Conservation (phyloP, 1,284 basidiomycete genomes). For the Microbotryomycetes sp. region DNA sequence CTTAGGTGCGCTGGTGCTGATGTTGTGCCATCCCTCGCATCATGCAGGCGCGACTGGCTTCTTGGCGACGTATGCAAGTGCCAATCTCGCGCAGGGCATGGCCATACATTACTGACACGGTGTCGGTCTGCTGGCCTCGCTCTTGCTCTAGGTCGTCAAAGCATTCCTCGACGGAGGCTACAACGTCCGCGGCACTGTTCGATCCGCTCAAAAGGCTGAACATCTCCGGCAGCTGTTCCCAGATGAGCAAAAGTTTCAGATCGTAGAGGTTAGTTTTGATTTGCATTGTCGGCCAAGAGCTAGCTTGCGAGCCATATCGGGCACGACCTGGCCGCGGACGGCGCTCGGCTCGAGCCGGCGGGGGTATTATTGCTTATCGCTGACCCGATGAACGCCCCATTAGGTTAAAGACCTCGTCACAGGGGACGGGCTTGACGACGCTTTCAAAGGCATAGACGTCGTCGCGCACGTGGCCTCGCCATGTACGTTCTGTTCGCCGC, state of each 20-base stretch:
- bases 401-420: slow-evolving; percentile 39
- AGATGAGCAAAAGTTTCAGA: slow-evolving; percentile 8
- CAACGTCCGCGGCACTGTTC: slow-evolving; percentile 29
- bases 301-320: no score
- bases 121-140: not conserved
- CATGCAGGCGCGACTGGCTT: slow-evolving; percentile 22
- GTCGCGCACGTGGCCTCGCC: slow-evolving; percentile 33
- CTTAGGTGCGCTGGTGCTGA: not conserved
- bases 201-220: slow-evolving; percentile 11
- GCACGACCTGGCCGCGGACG: no score
- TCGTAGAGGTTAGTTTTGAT: slow-evolving; percentile 19
- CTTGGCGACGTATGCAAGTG: slow-evolving; percentile 22
- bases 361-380: no score
- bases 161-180: slow-evolving; percentile 26
- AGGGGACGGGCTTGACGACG: slow-evolving; percentile 36
- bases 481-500: slow-evolving; percentile 13
- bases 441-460: slow-evolving; percentile 34
- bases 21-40: not conserved
- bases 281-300: no score
- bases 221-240: slow-evolving; percentile 20
- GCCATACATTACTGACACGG: not conserved
- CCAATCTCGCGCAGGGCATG: not conserved
- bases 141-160: slow-evolving; percentile 11
- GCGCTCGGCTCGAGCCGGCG: not conserved
- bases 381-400: not conserved